These are phyloP conservation scores for Picea glauca DNA, from an alignment of 75 land plant genomes.

Conservation along the genomic window DNA sequence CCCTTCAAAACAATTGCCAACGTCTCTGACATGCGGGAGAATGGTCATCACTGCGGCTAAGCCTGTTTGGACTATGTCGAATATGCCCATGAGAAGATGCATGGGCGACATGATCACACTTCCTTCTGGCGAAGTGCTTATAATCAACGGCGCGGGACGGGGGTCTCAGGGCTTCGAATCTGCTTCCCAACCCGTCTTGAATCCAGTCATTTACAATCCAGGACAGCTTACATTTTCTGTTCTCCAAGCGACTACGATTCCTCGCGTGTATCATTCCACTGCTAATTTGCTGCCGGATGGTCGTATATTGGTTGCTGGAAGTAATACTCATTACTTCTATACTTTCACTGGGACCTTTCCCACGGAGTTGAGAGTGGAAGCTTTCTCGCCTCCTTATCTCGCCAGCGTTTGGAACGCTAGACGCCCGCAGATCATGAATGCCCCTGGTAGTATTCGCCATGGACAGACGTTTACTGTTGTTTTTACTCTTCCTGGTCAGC, in stretches of 20 bases:
- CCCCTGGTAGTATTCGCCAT: slow-evolving; percentile 8
- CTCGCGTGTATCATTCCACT: slow-evolving; percentile 23
- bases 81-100: slow-evolving; percentile 22
- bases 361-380: slow-evolving; percentile 26
- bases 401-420: background rate
- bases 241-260: slow-evolving; percentile 7
- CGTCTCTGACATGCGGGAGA: slow-evolving; percentile 24
- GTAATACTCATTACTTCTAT: slow-evolving; percentile 25
- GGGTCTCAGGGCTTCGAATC: slow-evolving; percentile 23
- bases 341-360: slow-evolving; percentile 28
- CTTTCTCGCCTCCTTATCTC: slow-evolving; percentile 25
- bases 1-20: slow-evolving; percentile 6
- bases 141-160: slow-evolving; percentile 24
- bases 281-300: slow-evolving; percentile 34
- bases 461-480: slow-evolving; percentile 11
- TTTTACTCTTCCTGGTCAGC: background rate
- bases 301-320: slow-evolving; percentile 24
- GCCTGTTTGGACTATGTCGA: slow-evolving; percentile 18
- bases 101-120: slow-evolving; percentile 33
- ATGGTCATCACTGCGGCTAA: slow-evolving; percentile 12
- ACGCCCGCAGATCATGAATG: slow-evolving; percentile 11
- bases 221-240: background rate
- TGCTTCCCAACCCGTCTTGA: slow-evolving; percentile 17
- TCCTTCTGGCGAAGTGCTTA: slow-evolving; percentile 12
- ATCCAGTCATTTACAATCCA: slow-evolving; percentile 14